Evolutionary conservation across 2,329 filamentous ascomycete species (phyloP).

Genomic region (Pseudohalonectria lignicola): DNA sequence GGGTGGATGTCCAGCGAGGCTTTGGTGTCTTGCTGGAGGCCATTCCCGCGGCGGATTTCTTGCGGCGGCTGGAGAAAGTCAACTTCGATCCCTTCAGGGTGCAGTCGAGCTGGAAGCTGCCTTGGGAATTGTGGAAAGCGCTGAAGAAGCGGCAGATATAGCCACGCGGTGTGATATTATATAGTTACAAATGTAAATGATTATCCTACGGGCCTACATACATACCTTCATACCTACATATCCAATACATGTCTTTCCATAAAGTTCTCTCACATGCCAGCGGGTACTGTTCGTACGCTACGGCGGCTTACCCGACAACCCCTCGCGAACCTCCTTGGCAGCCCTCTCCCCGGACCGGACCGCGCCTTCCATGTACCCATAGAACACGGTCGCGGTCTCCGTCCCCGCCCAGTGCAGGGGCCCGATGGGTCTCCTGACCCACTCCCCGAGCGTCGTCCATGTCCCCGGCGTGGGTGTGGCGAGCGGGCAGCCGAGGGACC

Average conservation of each 20-base stretch:
- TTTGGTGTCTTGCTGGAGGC: constrained; percentile 77
- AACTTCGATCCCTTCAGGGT: constrained; percentile 77
- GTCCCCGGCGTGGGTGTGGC: constrained; percentile 4
- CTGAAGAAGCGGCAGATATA: constrained; percentile 36
- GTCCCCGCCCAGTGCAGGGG: constrained; percentile 37
- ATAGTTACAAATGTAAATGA: neutral
- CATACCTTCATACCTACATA: no score
- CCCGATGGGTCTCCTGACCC: constrained; percentile 21
- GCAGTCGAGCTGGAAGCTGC: constrained; percentile 66
- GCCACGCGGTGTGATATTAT: neutral
- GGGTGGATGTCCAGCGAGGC: constrained; percentile 40
- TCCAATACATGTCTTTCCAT: no score
- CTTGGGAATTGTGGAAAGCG: constrained; percentile 59
- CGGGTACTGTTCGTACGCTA: no score
- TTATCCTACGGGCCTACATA: no score
- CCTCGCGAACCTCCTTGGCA: constrained; percentile 34
- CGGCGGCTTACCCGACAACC: no score
- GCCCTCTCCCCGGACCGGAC: constrained; percentile 35
- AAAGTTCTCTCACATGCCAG: no score
- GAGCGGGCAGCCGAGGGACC: constrained; percentile 6
- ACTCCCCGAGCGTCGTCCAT: constrained; percentile 4
- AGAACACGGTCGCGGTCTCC: constrained; percentile 40
- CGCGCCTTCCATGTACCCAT: constrained; percentile 49
- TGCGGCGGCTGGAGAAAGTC: constrained; percentile 63
- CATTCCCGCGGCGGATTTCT: constrained; percentile 65